Evolutionary conservation across 1,284 basidiomycete species (phyloP).

Genomic region (Neonothopanus nambi): DNA sequence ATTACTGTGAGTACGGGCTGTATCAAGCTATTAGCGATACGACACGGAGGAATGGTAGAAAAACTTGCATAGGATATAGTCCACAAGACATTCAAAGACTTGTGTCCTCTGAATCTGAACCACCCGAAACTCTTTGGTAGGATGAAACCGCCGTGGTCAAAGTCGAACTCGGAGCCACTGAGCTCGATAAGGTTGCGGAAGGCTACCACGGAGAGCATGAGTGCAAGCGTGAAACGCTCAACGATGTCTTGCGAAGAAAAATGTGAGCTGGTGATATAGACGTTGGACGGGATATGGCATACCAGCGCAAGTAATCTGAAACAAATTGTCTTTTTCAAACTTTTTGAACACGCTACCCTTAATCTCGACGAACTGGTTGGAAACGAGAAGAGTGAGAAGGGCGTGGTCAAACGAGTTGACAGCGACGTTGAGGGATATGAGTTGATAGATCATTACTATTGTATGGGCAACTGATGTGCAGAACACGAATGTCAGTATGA

Average conservation of each 20-base stretch:
- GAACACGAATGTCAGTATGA: slow-evolving; percentile 5
- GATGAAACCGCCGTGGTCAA: slow-evolving; percentile 59
- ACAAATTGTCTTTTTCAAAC: slow-evolving; percentile 99
- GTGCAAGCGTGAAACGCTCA: slow-evolving; percentile 90
- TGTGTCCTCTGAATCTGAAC: slow-evolving; percentile 52
- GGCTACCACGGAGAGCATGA: slow-evolving; percentile 93
- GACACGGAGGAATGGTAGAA: not conserved
- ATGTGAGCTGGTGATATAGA: too few species aligned
- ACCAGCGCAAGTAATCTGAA: slow-evolving; percentile 98
- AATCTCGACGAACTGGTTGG: slow-evolving; percentile 99
- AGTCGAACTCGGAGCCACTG: slow-evolving; percentile 84
- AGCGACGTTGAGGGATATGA: slow-evolving; percentile 94
- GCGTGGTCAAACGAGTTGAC: slow-evolving; percentile 99
- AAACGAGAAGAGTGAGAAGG: slow-evolving; percentile 90
- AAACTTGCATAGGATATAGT: slow-evolving; percentile 85
- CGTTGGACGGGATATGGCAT: slow-evolving; percentile 20
- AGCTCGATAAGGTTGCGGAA: slow-evolving; percentile 96
- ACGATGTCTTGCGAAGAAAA: too few species aligned
- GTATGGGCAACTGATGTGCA: slow-evolving; percentile 92
- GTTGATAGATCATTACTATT: slow-evolving; percentile 96
- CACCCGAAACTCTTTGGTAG: slow-evolving; percentile 87
- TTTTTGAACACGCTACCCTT: slow-evolving; percentile 99
- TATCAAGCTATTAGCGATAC: not conserved
- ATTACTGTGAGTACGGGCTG: slow-evolving; percentile 13
- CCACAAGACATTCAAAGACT: slow-evolving; percentile 69